Evolutionary conservation across 768 basidiomycete species (phyloP), one percentile per base, ranked within the genome.

Genomic region (Lactarius indigo): DNA sequence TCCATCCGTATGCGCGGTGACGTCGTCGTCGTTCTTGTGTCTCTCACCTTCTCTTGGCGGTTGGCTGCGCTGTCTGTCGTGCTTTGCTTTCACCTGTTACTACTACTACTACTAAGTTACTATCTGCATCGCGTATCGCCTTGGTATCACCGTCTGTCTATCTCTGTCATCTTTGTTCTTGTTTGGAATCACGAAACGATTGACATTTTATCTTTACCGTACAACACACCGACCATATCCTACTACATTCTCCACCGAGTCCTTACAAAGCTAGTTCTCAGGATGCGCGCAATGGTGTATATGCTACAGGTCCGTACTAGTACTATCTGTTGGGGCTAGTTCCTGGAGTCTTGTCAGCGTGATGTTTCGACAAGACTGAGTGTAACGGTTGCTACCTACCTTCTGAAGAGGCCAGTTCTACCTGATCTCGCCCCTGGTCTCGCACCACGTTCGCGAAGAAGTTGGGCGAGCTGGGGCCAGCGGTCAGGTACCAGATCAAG

Each of bases 1-100:
- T 89, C 77, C 92, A 93, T 72, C 92, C 91, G 0, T 93, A 93
- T 71, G 88, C 90, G 37, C 87, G 91, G 70, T 90, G 75, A 74
- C 61, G 26, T 9, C 31, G 13, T 15, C 59, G 20, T 9, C 31
- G 8, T 20, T 28, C 13, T 52, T 52, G n/a, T 9, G 23, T 4
- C n/a, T 52, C 23, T 6, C 6, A 13, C 12, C 12, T 4, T 52
- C 0, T 52, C 50, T 52, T 52, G 50, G 50, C 23, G 50, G 50
- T 52, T 26, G 13, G 23, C 50, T 50, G 47, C 23, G 26, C 47
- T 13, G 23, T 50, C 50, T 26, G 50, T 52, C 50, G 50, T 2
- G 50, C 50, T 26, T 26, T 52, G 50, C 15, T 26, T 26, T 52
- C 50, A 23, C 1, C 50, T 52, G 47, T 50, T 50, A 50, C 47